phyloP scores from a whole-genome alignment of 2,329 filamentous ascomycete species.

The Neofusicoccum cordaticola region DNA sequence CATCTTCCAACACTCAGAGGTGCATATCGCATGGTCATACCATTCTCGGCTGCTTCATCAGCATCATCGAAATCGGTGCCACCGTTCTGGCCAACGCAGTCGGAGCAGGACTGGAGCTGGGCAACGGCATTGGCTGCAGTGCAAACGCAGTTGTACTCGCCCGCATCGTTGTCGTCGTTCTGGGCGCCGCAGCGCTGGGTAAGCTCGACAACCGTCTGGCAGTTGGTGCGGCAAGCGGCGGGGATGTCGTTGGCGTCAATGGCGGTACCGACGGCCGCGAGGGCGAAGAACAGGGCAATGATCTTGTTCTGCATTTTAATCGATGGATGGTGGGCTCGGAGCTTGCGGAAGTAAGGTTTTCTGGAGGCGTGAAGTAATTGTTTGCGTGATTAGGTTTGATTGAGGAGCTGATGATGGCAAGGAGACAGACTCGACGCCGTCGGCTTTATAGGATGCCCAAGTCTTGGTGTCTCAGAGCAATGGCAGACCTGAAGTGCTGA shows the following conservation, averaged over 20 bases:
- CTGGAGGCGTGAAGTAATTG: background rate
- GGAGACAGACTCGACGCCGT: background rate
- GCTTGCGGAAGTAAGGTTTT: too few species aligned
- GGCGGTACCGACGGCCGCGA: background rate
- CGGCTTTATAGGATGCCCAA: too few species aligned
- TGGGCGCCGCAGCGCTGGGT: background rate
- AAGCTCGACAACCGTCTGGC: background rate
- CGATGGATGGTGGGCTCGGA: too few species aligned
- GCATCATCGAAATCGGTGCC: background rate
- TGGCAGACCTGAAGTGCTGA: too few species aligned
- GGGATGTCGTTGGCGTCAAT: background rate
- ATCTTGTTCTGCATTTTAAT: background rate
- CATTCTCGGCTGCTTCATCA: background rate
- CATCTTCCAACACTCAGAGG: background rate
- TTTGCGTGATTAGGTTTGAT: background rate
- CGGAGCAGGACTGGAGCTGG: background rate
- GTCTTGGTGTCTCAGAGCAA: too few species aligned
- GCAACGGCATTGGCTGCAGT: background rate
- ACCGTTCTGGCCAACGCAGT: background rate
- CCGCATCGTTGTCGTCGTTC: background rate
- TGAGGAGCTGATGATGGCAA: background rate
- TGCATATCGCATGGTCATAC: background rate
- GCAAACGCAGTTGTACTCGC: background rate
- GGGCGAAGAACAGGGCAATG: background rate
- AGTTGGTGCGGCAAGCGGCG: background rate